These are phyloP conservation scores for Schoenoplectus tabernaemontani DNA, from an alignment of 202 grass and related monocot species.

Conservation along the genomic window DNA sequence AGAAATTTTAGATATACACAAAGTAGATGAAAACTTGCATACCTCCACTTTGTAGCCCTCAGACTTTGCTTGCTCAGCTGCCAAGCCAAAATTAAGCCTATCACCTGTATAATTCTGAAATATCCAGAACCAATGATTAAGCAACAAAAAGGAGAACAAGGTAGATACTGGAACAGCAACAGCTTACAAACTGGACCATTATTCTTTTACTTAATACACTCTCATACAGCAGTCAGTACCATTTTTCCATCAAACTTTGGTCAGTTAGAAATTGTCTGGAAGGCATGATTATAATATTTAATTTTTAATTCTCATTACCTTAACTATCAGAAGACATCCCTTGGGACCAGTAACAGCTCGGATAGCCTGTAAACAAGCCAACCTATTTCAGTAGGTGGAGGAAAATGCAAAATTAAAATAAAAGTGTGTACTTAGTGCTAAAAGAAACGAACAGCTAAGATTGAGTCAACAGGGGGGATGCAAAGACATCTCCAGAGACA, in stretches of 20 bases:
- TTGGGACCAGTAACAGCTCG: constrained; percentile 91
- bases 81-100: constrained; percentile 99
- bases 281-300: background rate
- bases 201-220: background rate
- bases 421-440: constrained; percentile 11
- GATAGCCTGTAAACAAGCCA: constrained; percentile 64
- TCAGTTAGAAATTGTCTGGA: background rate
- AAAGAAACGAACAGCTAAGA: constrained; percentile 69
- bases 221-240: background rate
- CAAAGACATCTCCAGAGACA: constrained; percentile 87
- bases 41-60: constrained; percentile 99
- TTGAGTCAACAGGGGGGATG: constrained; percentile 93
- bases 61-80: constrained; percentile 97
- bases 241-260: background rate
- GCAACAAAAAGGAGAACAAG: constrained; percentile 15
- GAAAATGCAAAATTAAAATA: constrained; percentile 6
- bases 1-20: background rate
- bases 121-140: constrained; percentile 21
- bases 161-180: background rate
- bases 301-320: constrained; percentile 38
- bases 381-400: constrained; percentile 24
- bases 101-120: constrained; percentile 97
- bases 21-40: constrained; percentile 24
- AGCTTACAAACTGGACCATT: background rate
- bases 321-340: constrained; percentile 97